Base-by-base conservation (phyloP, 345 rosid species). In the Orychophragmus violaceus region DNA sequence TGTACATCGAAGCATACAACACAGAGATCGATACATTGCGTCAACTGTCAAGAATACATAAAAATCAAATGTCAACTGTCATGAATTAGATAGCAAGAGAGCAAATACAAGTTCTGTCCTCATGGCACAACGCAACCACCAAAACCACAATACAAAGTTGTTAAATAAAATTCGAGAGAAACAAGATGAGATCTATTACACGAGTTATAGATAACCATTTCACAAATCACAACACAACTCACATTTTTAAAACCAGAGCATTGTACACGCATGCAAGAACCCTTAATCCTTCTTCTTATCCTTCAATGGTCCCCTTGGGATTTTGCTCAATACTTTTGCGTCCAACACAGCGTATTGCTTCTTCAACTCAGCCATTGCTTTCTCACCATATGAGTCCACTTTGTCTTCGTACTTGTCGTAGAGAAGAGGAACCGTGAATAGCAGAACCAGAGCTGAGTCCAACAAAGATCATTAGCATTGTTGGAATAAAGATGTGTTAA, bases 371-470 rank as follows among this genome's bases (percentile, higher is more conserved):
- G 62, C 33, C 72, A 80, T 66, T 39, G 87, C 94, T 81, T 86
- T 93, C 86, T 88, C 94, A 10, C 81, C 82, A 16, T 80, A 82
- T 2, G 86, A 41, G 69, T 93, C 98, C 2, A 93, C 64, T 79
- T 79, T 70, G 66, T 88, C 98, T 63, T 85, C 97, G 5, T 86
- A 85, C 82, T 83, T 93, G 81, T 90, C 98, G 1, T 93, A 93
- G 6, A 90, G 0, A 35, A 88, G 92, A 13, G 98, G 98, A 22
- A 90, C 86, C 2, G 95, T 85, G 74, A 82, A 86, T 63, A 93
- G 84, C 65, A 86, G 58, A 4, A 93, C 87, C 57, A 85, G 63
- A 59, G 64, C 98, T 93, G 84, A 17, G n/a, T n/a, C n/a, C n/a
- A 14, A 17, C 52, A 6, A 22, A 23, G 29, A 5, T 17, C 22